Base-by-base conservation (phyloP, 2,329 filamentous ascomycete species). In the Penicillium sp. region DNA sequence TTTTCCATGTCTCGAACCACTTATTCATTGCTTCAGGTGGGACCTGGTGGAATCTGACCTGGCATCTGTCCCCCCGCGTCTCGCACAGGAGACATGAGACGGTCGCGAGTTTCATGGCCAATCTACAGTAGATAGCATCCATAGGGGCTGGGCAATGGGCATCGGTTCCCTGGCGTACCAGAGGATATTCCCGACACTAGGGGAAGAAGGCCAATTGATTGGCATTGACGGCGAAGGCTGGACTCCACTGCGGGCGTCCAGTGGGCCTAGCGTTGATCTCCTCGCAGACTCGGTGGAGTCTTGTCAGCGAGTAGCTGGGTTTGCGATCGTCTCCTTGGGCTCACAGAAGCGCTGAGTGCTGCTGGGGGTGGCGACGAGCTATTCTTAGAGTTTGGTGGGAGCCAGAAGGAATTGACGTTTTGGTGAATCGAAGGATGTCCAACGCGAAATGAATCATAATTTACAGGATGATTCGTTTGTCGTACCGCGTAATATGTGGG, bases 81-180 rank as follows among this genome's bases (percentile, higher is more conserved):
- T 59, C 34, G 41, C 44, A 39, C 46, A 51, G 48, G 50, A 51
- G 47, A 47, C n/a, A 36, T 61, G 60, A 61, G 58, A 61, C 60
- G 56, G 54, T 51, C 53, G 54, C 32, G 40, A 51, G 60, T 62
- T 61, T 61, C 59, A 61, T 49, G 34, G 43, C 34, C 44, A 27
- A 37, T 46, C 33, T 43, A 46, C 42, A 51, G 54, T 45, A 48
- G 46, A 48, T 40, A n/a, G 10, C 15, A 26, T 32, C 26, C 29
- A 40, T 45, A 20, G 27, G 32, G 41, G 40, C 47, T 44, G 40
- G 41, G 43, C 23, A 10, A 30, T 44, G 27, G 29, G 18, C 29
- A 45, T 21, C 29, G 10, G 30, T 34, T 36, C 43, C 30, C 43
- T 46, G 29, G 23, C 21, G 4, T 10, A 32, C n/a, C 30, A 40